These are phyloP conservation scores for Fusarium beomiforme DNA, from an alignment of 2,329 filamentous ascomycete genomes.

Conservation along the genomic window DNA sequence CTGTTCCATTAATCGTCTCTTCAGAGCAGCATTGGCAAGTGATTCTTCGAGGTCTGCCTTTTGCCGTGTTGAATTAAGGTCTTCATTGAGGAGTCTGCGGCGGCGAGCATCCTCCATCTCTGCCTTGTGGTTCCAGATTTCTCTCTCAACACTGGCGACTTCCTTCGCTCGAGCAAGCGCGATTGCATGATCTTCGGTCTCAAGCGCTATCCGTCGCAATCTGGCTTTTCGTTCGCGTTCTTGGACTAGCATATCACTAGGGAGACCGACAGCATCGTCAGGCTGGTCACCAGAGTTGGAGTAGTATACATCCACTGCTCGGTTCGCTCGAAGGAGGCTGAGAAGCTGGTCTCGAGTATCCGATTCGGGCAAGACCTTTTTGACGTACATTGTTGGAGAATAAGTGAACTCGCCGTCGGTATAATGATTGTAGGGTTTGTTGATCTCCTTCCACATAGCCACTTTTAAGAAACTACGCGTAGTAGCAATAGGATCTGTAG, in stretches of 20 bases:
- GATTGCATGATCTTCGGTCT: slow-evolving; percentile 60
- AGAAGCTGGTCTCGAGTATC: slow-evolving; percentile 56
- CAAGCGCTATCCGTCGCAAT: slow-evolving; percentile 55
- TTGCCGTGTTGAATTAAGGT: slow-evolving; percentile 55
- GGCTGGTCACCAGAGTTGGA: slow-evolving; percentile 64
- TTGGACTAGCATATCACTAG: slow-evolving; percentile 58
- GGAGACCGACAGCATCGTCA: slow-evolving; percentile 62
- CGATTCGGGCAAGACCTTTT: slow-evolving; percentile 55
- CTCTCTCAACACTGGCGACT: slow-evolving; percentile 61
- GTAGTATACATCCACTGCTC: slow-evolving; percentile 64
- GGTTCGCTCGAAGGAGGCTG: slow-evolving; percentile 60
- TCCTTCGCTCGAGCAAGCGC: slow-evolving; percentile 61
- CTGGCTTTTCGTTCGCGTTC: slow-evolving; percentile 62
- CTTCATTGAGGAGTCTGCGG: slow-evolving; percentile 56
- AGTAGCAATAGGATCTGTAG: slow-evolving; percentile 62
- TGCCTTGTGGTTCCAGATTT: slow-evolving; percentile 59
- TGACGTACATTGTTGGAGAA: slow-evolving; percentile 72
- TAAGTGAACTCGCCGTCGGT: slow-evolving; percentile 65
- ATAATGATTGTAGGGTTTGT: slow-evolving; percentile 67
- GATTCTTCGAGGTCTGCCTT: slow-evolving; percentile 60
- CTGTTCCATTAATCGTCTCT: slow-evolving; percentile 57
- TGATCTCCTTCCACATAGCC: slow-evolving; percentile 72
- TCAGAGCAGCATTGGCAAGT: slow-evolving; percentile 46
- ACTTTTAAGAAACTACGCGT: slow-evolving; percentile 69
- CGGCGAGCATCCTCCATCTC: slow-evolving; percentile 63